Evolutionary conservation across 176 grass and related monocot species (phyloP).

Genomic region (Oryza meyeriana): DNA sequence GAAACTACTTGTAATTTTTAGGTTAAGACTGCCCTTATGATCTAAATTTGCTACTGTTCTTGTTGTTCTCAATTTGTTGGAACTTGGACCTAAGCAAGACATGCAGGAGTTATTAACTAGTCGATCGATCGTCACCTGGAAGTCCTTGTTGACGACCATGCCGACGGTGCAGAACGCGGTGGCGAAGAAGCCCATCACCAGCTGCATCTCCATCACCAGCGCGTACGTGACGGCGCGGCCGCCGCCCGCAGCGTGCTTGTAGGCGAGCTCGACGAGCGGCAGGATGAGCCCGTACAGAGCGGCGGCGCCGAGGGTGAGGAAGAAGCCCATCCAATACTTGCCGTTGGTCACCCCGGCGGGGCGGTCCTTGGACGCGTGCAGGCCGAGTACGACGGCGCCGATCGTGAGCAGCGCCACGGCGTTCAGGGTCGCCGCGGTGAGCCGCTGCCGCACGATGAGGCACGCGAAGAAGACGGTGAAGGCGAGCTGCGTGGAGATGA

Average conservation of each 20-base stretch:
- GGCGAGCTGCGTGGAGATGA: conserved; percentile 74
- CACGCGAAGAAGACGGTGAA: conserved; percentile 78
- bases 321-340: conserved; percentile 58
- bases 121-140: conserved; percentile 48
- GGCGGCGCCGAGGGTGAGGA: conserved; percentile 47
- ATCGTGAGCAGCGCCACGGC: conserved; percentile 56
- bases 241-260: conserved; percentile 42
- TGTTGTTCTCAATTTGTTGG: conserved; percentile 10
- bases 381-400: conserved; percentile 54
- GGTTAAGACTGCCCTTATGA: no score
- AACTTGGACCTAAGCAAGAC: neutral
- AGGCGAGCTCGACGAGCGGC: conserved; percentile 53
- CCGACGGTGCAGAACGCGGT: conserved; percentile 52
- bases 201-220: conserved; percentile 78
- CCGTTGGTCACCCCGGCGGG: conserved; percentile 24
- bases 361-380: conserved; percentile 36
- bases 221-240: conserved; percentile 57
- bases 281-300: conserved; percentile 63
- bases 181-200: conserved; percentile 67
- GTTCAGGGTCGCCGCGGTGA: conserved; percentile 55
- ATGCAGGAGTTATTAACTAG: neutral
- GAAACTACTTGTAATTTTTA: no score
- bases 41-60: neutral
- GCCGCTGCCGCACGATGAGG: conserved; percentile 59
- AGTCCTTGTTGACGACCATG: conserved; percentile 54